Conservation (phyloP, 495 filamentous ascomycete genomes). For the Endocarpon pusillum region DNA sequence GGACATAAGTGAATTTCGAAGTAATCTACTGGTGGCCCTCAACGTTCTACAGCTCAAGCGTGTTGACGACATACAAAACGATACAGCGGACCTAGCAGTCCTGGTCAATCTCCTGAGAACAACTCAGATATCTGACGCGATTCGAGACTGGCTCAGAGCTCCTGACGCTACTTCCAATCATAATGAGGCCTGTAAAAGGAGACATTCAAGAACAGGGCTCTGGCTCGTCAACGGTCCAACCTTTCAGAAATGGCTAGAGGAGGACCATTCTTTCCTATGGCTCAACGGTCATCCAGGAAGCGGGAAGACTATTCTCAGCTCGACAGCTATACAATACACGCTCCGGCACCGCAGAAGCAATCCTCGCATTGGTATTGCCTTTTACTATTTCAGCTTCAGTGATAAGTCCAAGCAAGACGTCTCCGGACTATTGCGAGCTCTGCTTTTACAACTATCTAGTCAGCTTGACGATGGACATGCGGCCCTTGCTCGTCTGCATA, state of each 20-base stretch:
- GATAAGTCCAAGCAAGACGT: conserved; percentile 16
- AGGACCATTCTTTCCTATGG: conserved; percentile 26
- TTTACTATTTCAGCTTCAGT: conserved; percentile 26
- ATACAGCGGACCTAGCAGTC: conserved; percentile 8
- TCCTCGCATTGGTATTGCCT: conserved; percentile 13
- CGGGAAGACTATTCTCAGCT: conserved; percentile 24
- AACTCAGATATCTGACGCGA: too few relatives aligned
- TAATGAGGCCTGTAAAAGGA: conserved; percentile 13
- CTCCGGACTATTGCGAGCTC: conserved; percentile 18
- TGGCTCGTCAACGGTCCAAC: conserved; percentile 17
- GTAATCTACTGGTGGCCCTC: conserved; percentile 13
- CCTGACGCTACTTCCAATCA: conserved; percentile 16
- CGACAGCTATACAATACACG: conserved; percentile 16
- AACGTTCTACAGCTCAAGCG: conserved; percentile 13
- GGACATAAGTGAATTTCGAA: conserved; percentile 14
- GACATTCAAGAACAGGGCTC: conserved; percentile 12
- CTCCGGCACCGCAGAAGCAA: conserved; percentile 7
- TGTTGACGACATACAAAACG: conserved; percentile 6
- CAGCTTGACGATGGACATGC: conserved; percentile 10
- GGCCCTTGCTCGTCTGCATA: conserved; percentile 9
- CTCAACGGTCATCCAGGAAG: conserved; percentile 24
- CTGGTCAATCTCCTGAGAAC: conserved; percentile 8
- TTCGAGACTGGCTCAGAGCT: conserved; percentile 17
- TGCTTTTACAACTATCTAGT: conserved; percentile 20
- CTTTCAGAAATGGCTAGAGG: conserved; percentile 17